phyloP scores from a whole-genome alignment of 2,329 filamentous ascomycete species.

The Nectriaceae sp. region DNA sequence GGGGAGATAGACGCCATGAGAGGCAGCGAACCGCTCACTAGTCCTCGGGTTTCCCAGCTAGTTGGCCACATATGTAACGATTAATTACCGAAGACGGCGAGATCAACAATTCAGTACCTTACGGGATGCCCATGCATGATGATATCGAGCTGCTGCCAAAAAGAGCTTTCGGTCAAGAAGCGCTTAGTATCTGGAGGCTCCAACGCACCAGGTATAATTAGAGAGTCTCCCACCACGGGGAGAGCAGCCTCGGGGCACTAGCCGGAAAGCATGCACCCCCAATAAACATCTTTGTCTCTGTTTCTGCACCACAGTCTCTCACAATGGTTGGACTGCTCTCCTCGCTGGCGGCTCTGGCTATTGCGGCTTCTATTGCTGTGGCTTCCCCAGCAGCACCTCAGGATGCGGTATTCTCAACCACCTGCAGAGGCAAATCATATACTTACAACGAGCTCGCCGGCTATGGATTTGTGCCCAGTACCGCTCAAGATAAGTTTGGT shows the following conservation, averaged over 20 bases:
- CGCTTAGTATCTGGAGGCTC: background rate
- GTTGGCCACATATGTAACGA: background rate
- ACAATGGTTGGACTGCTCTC: conserved; percentile 1
- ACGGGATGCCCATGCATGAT: background rate
- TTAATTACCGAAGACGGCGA: background rate
- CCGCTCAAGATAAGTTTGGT: conserved; percentile 65
- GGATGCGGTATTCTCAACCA: conserved; percentile 23
- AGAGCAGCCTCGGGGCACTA: background rate
- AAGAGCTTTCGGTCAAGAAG: conserved; percentile 5
- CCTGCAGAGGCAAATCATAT: conserved; percentile 62
- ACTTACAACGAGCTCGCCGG: conserved; percentile 69
- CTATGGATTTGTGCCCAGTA: conserved; percentile 61
- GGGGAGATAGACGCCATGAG: background rate
- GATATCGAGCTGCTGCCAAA: conserved; percentile 1
- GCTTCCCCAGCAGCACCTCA: conserved; percentile 1
- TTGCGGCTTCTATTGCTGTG: background rate
- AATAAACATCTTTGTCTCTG: background rate
- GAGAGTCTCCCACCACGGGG: background rate
- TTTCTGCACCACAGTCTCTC: background rate
- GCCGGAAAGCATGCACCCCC: background rate
- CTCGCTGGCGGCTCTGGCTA: background rate
- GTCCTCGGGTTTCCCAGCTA: background rate
- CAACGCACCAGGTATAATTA: background rate
- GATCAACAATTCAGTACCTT: background rate
- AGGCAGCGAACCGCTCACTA: background rate